Evolutionary conservation across 345 rosid genomes (phyloP).

Genomic region (Lumnitzera littorea): DNA sequence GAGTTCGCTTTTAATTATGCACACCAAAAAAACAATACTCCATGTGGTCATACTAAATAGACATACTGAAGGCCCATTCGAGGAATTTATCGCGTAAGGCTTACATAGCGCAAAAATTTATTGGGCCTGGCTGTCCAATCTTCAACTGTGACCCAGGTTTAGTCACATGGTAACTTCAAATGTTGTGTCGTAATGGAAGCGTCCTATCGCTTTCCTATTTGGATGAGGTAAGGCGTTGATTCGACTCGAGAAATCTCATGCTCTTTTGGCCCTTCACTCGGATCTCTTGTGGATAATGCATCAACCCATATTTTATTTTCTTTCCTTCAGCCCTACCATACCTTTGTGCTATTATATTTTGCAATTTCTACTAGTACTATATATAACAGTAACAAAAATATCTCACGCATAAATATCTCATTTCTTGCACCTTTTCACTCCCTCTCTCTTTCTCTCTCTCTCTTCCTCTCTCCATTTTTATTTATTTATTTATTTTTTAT

Average conservation of each 20-base stretch:
- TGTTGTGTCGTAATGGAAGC: no score
- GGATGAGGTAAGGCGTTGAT: constrained; percentile 20
- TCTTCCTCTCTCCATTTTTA: neutral
- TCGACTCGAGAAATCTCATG: constrained; percentile 20
- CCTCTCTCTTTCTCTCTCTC: neutral
- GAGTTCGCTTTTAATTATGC: no score
- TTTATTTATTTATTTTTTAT: no score
- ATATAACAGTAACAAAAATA: neutral
- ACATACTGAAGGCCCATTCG: no score
- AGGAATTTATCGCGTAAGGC: no score
- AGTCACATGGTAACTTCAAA: no score
- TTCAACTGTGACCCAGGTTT: no score
- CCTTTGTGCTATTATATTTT: neutral
- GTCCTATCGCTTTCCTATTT: no score
- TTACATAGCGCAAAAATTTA: no score
- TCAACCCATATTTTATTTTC: neutral
- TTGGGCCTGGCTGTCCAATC: no score
- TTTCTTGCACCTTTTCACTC: neutral
- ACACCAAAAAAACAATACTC: no score
- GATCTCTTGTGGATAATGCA: constrained; percentile 31
- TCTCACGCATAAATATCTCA: constrained; percentile 25
- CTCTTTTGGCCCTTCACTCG: constrained; percentile 45
- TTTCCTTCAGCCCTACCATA: neutral
- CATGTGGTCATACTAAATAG: no score
- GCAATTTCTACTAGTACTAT: neutral